Percentiles rank a stretch among this genome's conserved stretches.
Conservation (phyloP, 1,139 yeast genomes). For the Kodamaea alishanica region DNA sequence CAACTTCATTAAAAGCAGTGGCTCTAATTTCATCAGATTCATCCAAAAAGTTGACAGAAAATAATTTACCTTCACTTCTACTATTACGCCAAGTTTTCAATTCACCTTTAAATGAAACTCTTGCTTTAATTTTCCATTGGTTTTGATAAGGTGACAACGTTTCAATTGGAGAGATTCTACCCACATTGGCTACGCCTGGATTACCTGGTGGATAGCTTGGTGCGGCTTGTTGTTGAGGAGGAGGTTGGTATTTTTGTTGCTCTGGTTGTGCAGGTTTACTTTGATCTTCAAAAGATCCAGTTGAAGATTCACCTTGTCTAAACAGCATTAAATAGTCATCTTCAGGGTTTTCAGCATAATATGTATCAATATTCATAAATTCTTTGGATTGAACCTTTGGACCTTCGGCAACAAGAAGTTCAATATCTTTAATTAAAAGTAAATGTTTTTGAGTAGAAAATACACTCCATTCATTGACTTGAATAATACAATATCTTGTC, state of each 20-base stretch:
- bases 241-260: constrained; percentile 6
- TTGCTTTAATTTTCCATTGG: constrained; percentile 88
- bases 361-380: constrained; percentile 47
- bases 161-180: constrained; percentile 67
- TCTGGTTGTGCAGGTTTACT: constrained; percentile 3
- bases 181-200: constrained; percentile 13
- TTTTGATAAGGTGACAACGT: constrained; percentile 88
- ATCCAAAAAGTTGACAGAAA: constrained; percentile 83
- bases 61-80: constrained; percentile 85
- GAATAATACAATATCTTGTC: constrained; percentile 30
- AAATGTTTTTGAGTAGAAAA: constrained; percentile 52
- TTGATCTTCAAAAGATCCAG: constrained; percentile 8
- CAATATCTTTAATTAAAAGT: constrained; percentile 50
- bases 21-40: constrained; percentile 97
- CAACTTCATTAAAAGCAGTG: constrained; percentile 87
- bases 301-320: constrained; percentile 18
- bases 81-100: constrained; percentile 84
- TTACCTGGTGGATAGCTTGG: constrained; percentile 16
- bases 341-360: constrained; percentile 52
- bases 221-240: constrained; percentile 11
- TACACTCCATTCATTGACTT: constrained; percentile 42
- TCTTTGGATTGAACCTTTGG: constrained; percentile 36
- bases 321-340: constrained; percentile 37
- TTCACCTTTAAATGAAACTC: constrained; percentile 85
- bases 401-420: constrained; percentile 40